Evolutionary conservation across 1,139 yeast genomes (phyloP), one percentile per base, ranked within the genome.

Genomic region (Taphrina flavorubra): DNA sequence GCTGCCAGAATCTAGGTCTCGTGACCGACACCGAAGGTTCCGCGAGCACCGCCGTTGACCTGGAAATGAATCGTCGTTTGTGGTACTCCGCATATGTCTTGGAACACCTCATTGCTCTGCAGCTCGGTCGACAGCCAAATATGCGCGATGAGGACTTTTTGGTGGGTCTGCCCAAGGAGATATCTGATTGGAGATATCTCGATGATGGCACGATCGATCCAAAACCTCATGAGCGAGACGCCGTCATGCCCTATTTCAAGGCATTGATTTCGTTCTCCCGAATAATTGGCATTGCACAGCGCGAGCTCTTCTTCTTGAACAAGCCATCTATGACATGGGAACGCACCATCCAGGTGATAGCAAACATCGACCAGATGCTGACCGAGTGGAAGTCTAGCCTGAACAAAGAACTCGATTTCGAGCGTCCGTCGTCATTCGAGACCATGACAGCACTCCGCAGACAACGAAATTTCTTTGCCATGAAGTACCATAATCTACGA

Each of bases 81-180:
- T 70, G 72, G 72, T 70, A 71, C 40, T 70, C 72, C 14, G 46
- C 70, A 8, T 71, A 71, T 37, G 71, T 71, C 25, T 42, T 71
- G 49, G 72, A 71, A 51, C 68, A 71, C n/a, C 62, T 68, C 42
- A 49, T 71, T 25, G 68, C 72, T 42, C 65, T 69, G 8, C 56
- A 70, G 60, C 66, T 71, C 4, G 72, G 72, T 6, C 65, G 72
- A 20, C 71, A 71, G 34, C 69, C 72, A 14, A 67, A 66, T 51
- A 70, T 71, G 47, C 61, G 68, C 4, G 72, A 71, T 51, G 62
- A 66, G 34, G 63, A 64, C 20, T 61, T 55, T 10, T 47, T 71
- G 7, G 69, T 71, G 8, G 69, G 71, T 14, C 56, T 70, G 10
- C 72, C 72, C n/a, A 61, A 66, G 39, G 72, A 70, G 31, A 64